These are phyloP conservation scores for Microdochium bolleyi DNA, from an alignment of 2,329 filamentous ascomycete genomes.

Conservation along the genomic window DNA sequence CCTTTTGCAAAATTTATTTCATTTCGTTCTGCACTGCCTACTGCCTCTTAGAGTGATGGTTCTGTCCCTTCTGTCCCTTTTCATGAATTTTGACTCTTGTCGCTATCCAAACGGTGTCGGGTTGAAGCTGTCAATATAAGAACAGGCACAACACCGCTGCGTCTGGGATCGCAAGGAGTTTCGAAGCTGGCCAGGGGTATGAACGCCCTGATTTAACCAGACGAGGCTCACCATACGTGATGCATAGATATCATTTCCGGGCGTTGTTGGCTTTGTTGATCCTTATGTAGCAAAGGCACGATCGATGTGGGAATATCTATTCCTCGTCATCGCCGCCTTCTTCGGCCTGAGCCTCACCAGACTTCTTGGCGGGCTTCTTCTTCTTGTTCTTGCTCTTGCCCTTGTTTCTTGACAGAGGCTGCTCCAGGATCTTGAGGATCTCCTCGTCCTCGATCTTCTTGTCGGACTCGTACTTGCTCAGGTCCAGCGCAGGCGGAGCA, in stretches of 20 bases:
- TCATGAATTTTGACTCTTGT: too few relatives aligned
- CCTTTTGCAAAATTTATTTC: too few relatives aligned
- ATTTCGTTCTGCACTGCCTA: too few relatives aligned
- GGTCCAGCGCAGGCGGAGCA: conserved; percentile 65
- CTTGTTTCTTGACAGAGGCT: conserved; percentile 77
- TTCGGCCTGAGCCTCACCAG: conserved; percentile 25
- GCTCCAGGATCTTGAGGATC: conserved; percentile 87
- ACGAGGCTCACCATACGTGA: neutral
- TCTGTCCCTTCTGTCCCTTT: too few relatives aligned
- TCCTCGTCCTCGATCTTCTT: conserved; percentile 98
- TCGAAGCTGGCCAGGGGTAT: too few relatives aligned
- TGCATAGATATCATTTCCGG: too few relatives aligned
- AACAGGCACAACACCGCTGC: too few relatives aligned
- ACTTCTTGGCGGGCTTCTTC: conserved; percentile 57
- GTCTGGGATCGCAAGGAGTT: too few relatives aligned
- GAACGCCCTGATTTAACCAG: neutral
- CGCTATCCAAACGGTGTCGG: too few relatives aligned
- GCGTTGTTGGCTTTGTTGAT: neutral
- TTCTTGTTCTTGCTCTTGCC: conserved; percentile 92
- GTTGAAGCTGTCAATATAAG: too few relatives aligned
- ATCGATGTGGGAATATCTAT: neutral
- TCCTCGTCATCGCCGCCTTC: conserved; percentile 9
- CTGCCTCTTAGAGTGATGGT: too few relatives aligned
- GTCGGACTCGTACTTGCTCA: conserved; percentile 81
- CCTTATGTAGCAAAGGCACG: neutral